Percentiles rank a stretch among this genome's conserved stretches.
phyloP scores from a whole-genome alignment of 768 basidiomycete species.

The Tremella mesenterica region DNA sequence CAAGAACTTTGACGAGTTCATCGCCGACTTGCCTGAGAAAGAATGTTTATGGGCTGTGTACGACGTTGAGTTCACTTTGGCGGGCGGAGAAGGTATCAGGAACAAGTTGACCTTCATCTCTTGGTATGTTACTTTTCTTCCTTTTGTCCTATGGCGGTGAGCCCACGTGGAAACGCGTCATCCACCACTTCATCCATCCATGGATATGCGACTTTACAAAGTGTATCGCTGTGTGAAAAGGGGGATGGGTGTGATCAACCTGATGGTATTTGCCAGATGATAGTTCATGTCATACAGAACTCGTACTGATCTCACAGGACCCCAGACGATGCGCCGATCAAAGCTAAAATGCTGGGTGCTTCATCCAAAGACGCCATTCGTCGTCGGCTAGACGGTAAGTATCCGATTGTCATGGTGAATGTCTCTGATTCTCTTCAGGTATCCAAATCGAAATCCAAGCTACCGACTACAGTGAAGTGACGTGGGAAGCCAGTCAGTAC shows the following conservation, averaged over 20 bases:
- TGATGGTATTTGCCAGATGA: background rate
- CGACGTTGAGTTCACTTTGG: conserved; percentile 70
- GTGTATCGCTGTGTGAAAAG: background rate
- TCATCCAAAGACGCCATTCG: conserved; percentile 76
- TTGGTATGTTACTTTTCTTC: conserved; percentile 57
- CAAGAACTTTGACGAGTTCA: conserved; percentile 61
- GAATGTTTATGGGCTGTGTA: conserved; percentile 86
- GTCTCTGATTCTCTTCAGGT: conserved; percentile 12
- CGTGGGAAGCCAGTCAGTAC: conserved; percentile 56
- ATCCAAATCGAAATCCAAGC: conserved; percentile 76
- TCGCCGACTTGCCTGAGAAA: conserved; percentile 60
- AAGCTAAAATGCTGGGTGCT: conserved; percentile 87
- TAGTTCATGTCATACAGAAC: too few relatives aligned
- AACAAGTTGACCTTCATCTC: conserved; percentile 76
- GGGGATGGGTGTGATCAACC: background rate
- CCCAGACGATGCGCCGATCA: conserved; percentile 74
- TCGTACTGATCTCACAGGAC: conserved; percentile 52
- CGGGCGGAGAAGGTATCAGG: conserved; percentile 57
- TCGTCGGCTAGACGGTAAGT: conserved; percentile 58
- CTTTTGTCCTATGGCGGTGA: background rate
- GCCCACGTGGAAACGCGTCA: background rate
- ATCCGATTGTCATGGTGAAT: background rate
- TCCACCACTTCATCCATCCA: too few relatives aligned
- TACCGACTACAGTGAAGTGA: conserved; percentile 66
- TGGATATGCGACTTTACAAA: too few relatives aligned